phyloP scores from a whole-genome alignment of 23 red algal genomes.

The Pyropia haitanensis region DNA sequence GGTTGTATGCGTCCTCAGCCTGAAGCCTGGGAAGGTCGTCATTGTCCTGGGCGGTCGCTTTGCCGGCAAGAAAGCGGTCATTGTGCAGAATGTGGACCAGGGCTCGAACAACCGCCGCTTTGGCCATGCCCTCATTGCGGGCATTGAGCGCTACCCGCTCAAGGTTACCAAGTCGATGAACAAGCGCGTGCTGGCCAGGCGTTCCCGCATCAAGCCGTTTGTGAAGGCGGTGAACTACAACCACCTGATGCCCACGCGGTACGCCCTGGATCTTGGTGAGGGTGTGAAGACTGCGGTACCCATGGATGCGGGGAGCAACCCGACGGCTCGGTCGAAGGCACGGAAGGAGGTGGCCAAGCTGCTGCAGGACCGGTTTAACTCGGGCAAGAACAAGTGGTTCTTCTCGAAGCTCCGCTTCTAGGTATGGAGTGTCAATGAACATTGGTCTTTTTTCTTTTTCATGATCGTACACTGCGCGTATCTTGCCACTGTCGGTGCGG shows the following conservation, averaged over 20 bases:
- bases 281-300: constrained; percentile 45
- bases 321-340: constrained; percentile 40
- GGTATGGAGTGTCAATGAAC: too few relatives aligned
- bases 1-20: constrained; percentile 3
- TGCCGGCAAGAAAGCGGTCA: constrained; percentile 92
- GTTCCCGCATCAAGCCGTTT: constrained; percentile 69
- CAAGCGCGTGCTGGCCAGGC: constrained; percentile 64
- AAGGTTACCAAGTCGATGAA: constrained; percentile 79
- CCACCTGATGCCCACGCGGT: constrained; percentile 97
- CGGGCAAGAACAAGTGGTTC: constrained; percentile 93
- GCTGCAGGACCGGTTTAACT: constrained; percentile 70
- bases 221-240: constrained; percentile 93
- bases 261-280: constrained; percentile 74
- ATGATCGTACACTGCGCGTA: too few relatives aligned
- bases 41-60: constrained; percentile 73
- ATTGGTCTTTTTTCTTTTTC: too few relatives aligned
- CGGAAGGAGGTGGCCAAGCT: constrained; percentile 52
- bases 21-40: constrained; percentile 92
- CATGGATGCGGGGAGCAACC: constrained; percentile 40
- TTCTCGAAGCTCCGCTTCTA: constrained; percentile 88
- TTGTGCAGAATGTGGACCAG: constrained; percentile 81
- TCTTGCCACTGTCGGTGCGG: too few relatives aligned
- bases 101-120: constrained; percentile 71
- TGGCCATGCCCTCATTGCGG: constrained; percentile 79
- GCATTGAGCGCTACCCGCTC: constrained; percentile 77